phyloP scores from a whole-genome alignment of 371 early-diverging fungal species.

The Nematocida ironsii region DNA sequence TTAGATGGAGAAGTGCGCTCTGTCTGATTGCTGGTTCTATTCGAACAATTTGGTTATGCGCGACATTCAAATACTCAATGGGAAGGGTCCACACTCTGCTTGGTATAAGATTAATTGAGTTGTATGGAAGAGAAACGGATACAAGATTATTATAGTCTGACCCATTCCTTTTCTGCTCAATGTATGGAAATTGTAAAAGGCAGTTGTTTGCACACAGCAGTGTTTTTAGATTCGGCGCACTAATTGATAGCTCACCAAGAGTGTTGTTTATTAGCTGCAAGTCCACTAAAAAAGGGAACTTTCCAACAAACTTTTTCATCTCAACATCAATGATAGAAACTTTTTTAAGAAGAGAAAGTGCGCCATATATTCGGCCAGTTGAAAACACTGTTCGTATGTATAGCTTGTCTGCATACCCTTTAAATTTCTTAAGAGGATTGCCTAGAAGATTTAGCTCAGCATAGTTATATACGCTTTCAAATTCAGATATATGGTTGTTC shows the following conservation, averaged over 20 bases:
- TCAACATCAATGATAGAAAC: constrained; percentile 47
- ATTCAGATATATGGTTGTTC: constrained; percentile 38
- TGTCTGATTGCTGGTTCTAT: constrained; percentile 35
- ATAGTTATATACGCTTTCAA: constrained; percentile 25
- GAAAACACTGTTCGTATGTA: constrained; percentile 27
- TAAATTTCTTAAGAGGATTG: constrained; percentile 37
- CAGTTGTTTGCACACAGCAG: constrained; percentile 40
- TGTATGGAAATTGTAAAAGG: constrained; percentile 45
- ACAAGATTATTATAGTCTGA: constrained; percentile 2
- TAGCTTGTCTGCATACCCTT: constrained; percentile 12
- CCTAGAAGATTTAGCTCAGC: constrained; percentile 37
- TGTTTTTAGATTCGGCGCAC: constrained; percentile 34
- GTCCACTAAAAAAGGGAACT: constrained; percentile 33
- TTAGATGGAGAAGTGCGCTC: constrained; percentile 32
- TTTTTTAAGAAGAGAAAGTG: constrained; percentile 9
- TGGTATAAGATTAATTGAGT: constrained; percentile 42
- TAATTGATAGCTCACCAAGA: constrained; percentile 28
- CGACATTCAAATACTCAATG: constrained; percentile 40
- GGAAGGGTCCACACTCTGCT: constrained; percentile 47
- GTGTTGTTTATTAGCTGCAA: constrained; percentile 44
- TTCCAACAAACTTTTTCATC: constrained; percentile 45
- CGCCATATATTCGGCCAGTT: constrained; percentile 2
- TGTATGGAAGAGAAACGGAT: constrained; percentile 51
- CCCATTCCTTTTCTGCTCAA: constrained; percentile 30
- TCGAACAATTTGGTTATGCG: constrained; percentile 48